Evolutionary conservation across 352 stramenopile species (phyloP).

Genomic region (Phytophthora chlamydospora): DNA sequence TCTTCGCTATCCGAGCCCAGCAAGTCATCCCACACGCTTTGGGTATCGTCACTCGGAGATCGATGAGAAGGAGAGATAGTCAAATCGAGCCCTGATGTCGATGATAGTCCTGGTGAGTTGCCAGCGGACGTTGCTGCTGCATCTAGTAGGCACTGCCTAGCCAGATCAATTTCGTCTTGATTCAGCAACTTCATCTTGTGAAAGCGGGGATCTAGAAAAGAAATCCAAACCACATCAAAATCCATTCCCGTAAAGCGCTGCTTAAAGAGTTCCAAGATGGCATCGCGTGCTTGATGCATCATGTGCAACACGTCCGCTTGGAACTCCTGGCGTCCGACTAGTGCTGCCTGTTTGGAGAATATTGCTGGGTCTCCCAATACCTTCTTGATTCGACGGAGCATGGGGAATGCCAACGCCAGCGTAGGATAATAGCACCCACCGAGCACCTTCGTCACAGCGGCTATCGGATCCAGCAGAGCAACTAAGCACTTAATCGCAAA

Average conservation of each 20-base stretch:
- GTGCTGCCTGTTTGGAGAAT: constrained; percentile 1
- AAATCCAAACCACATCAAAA: constrained; percentile 7
- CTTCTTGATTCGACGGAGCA: not conserved
- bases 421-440: constrained; percentile 9
- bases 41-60: constrained; percentile 1
- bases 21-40: not conserved
- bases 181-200: constrained; percentile 8
- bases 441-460: constrained; percentile 2
- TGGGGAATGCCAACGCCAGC: constrained; percentile 4
- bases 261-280: constrained; percentile 2
- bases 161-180: not conserved
- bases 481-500: constrained; percentile 13
- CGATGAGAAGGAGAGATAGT: not conserved
- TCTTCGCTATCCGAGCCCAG: not conserved
- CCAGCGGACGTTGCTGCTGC: not conserved
- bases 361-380: not conserved
- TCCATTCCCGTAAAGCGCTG: constrained; percentile 4
- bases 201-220: constrained; percentile 9
- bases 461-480: constrained; percentile 8
- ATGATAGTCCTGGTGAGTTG: not conserved
- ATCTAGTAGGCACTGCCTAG: not conserved
- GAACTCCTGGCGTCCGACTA: not conserved
- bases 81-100: not conserved
- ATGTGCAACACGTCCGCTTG: not conserved
- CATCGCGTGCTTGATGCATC: constrained; percentile 1